Conservation (phyloP, 2,329 filamentous ascomycete genomes). For the Tolypocladium pustulatum region DNA sequence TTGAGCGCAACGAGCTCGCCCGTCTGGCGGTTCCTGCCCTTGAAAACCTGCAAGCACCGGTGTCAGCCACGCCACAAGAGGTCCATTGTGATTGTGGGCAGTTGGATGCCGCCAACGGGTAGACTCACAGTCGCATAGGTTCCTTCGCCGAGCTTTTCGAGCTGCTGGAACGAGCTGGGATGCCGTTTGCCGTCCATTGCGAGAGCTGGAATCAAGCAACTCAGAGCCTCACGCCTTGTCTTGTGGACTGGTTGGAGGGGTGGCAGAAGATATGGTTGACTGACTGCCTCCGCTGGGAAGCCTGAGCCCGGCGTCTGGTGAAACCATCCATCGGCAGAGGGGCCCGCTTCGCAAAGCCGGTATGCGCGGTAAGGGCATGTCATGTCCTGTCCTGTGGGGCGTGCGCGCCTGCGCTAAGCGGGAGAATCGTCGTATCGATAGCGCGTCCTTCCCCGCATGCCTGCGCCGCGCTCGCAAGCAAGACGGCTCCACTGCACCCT, state of each 20-base stretch:
- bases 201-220: constrained; percentile 3
- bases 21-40: constrained; percentile 93
- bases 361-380: neutral
- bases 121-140: constrained; percentile 86
- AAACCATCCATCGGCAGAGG: neutral
- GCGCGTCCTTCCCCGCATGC: neutral
- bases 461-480: neutral
- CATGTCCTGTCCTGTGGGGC: neutral
- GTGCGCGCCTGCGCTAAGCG: neutral
- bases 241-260: neutral
- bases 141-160: constrained; percentile 96
- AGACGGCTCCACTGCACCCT: neutral
- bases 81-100: neutral
- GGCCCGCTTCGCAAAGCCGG: constrained; percentile 1
- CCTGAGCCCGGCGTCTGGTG: neutral
- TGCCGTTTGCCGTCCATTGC: constrained; percentile 86
- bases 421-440: neutral
- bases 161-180: constrained; percentile 96
- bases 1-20: constrained; percentile 95
- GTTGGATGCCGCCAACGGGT: neutral
- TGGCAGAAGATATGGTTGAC: neutral
- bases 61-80: constrained; percentile 6
- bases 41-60: constrained; percentile 66
- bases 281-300: neutral
- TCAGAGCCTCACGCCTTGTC: neutral